Evolutionary conservation across 1,284 basidiomycete genomes (phyloP).

Genomic region (Leucoagaricus sp.): DNA sequence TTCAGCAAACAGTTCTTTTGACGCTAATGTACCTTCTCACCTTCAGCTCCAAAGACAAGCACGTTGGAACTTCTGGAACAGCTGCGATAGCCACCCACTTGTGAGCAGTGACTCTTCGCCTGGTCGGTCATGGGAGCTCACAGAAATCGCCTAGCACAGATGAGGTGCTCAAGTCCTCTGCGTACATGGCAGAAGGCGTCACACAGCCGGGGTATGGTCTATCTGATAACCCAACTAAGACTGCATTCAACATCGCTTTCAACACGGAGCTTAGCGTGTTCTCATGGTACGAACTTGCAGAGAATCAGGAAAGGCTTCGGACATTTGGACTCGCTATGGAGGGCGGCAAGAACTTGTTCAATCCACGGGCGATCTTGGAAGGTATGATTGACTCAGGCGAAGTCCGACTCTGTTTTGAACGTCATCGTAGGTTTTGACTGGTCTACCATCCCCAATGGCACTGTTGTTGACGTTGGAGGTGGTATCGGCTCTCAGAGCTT

Average conservation of each 20-base stretch:
- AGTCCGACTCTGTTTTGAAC: no score
- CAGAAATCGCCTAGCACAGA: no score
- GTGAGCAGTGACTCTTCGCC: no score
- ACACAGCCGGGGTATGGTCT: no score
- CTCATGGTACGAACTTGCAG: conserved; percentile 31
- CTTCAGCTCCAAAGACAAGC: conserved; percentile 32
- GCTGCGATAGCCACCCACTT: no score
- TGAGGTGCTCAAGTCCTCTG: no score
- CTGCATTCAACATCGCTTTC: conserved; percentile 33
- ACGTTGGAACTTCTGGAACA: background rate
- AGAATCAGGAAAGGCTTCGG: no score
- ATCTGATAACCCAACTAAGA: conserved; percentile 28
- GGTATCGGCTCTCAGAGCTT: conserved; percentile 37
- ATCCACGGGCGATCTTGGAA: conserved; percentile 10
- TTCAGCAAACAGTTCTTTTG: conserved; percentile 41
- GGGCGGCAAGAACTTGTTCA: conserved; percentile 25
- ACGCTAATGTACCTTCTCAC: conserved; percentile 34
- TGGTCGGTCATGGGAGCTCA: no score
- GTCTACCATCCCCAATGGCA: conserved; percentile 28
- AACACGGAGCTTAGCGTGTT: conserved; percentile 26
- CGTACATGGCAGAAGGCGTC: no score
- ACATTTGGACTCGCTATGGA: conserved; percentile 38
- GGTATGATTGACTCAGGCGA: background rate
- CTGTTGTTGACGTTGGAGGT: conserved; percentile 46
- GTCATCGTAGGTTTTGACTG: conserved; percentile 33